Evolutionary conservation across 805 yeast species (phyloP).

Genomic region (Candida sphagnicola): DNA sequence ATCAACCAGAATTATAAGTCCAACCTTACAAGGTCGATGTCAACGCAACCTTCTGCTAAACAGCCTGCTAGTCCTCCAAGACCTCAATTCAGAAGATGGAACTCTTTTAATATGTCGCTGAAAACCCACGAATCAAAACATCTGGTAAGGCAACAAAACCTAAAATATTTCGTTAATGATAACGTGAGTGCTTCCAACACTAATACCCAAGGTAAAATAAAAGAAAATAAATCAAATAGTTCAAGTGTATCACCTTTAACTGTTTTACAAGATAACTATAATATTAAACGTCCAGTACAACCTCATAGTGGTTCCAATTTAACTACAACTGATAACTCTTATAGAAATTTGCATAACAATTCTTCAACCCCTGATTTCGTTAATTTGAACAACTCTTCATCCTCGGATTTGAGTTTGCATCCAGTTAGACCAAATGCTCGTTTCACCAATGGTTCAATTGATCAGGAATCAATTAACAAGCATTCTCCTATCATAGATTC

Average conservation of each 20-base stretch:
- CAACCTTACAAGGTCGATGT: slow-evolving; percentile 4
- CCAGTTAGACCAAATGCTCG: not conserved
- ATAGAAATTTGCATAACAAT: slow-evolving; percentile 6
- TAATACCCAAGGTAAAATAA: not conserved
- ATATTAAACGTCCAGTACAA: slow-evolving; percentile 17
- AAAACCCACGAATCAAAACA: not conserved
- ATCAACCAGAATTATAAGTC: slow-evolving; percentile 9
- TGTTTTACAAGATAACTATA: slow-evolving; percentile 22
- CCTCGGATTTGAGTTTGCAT: slow-evolving; percentile 1
- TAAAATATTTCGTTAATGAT: not conserved
- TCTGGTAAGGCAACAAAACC: not conserved
- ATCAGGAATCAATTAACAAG: not conserved
- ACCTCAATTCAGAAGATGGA: slow-evolving; percentile 12
- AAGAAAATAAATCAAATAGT: not conserved
- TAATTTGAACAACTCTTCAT: not conserved
- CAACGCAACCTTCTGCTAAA: not conserved
- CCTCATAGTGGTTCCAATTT: slow-evolving; percentile 5
- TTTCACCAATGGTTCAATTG: not conserved
- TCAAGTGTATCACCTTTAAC: slow-evolving; percentile 24
- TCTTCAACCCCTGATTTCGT: not conserved
- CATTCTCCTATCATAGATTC: too few species aligned
- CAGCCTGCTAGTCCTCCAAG: slow-evolving; percentile 1
- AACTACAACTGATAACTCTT: slow-evolving; percentile 18
- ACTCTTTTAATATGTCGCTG: slow-evolving; percentile 4
- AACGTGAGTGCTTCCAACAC: not conserved